Conservation (phyloP, 2,329 filamentous ascomycete genomes). For the Chaetomium olivaceum region DNA sequence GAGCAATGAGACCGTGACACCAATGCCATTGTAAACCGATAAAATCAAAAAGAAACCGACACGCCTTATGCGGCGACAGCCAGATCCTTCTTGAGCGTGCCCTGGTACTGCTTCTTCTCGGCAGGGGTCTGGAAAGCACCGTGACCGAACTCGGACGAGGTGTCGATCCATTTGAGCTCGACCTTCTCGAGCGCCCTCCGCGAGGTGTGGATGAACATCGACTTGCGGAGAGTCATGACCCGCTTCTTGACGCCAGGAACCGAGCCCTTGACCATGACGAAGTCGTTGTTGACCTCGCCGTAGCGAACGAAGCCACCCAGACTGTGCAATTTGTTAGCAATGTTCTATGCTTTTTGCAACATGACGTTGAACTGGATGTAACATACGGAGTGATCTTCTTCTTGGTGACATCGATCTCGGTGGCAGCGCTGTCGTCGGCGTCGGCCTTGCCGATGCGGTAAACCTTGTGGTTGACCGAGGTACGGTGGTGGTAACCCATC, state of each 20-base stretch:
- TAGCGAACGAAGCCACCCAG: constrained; percentile 99
- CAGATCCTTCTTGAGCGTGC: constrained; percentile 98
- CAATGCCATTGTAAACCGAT: constrained; percentile 54
- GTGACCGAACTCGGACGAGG: constrained; percentile 99
- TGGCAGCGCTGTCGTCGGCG: constrained; percentile 89
- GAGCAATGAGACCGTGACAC: constrained; percentile 49
- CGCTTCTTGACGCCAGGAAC: constrained; percentile 99
- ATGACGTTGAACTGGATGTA: neutral
- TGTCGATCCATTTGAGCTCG: constrained; percentile 99
- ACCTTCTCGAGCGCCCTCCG: constrained; percentile 98
- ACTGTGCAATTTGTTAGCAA: constrained; percentile 49
- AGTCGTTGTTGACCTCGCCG: constrained; percentile 99
- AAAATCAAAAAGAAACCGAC: constrained; percentile 28
- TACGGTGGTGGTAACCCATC: constrained; percentile 99
- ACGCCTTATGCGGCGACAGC: constrained; percentile 47
- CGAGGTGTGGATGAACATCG: constrained; percentile 96
- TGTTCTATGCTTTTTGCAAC: neutral
- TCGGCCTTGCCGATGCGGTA: constrained; percentile 96
- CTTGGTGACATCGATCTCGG: constrained; percentile 95
- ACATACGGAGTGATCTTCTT: constrained; percentile 99
- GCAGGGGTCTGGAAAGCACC: constrained; percentile 98
- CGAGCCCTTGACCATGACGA: constrained; percentile 93
- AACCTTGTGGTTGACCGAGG: constrained; percentile 99
- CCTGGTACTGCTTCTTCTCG: constrained; percentile 97
- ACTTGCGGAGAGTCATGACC: constrained; percentile 97